phyloP scores from a whole-genome alignment of 1,139 yeast species.

The Suhomyces maxii region DNA sequence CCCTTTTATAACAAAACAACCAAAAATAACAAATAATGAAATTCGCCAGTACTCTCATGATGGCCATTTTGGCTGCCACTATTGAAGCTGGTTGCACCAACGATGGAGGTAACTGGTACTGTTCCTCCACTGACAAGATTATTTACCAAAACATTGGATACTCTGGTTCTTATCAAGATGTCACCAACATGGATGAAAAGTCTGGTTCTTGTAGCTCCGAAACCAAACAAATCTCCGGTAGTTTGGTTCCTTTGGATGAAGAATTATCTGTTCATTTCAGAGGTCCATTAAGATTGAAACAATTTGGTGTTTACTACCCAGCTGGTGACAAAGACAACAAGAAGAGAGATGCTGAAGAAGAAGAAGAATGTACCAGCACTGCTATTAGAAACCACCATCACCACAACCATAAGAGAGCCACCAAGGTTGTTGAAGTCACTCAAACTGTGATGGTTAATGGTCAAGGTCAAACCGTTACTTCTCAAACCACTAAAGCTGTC shows the following conservation, averaged over 20 bases:
- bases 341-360: slow-evolving; percentile 31
- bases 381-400: slow-evolving; percentile 44
- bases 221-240: slow-evolving; percentile 53
- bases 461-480: slow-evolving; percentile 50
- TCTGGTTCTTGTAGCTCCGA: slow-evolving; percentile 56
- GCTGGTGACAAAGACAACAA: slow-evolving; percentile 30
- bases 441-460: slow-evolving; percentile 68
- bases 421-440: slow-evolving; percentile 68
- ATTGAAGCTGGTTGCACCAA: slow-evolving; percentile 43
- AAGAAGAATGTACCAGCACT: slow-evolving; percentile 39
- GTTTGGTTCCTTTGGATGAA: slow-evolving; percentile 65
- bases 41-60: slow-evolving; percentile 23
- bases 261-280: slow-evolving; percentile 79
- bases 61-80: slow-evolving; percentile 29
- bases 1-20: neutral
- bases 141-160: slow-evolving; percentile 69
- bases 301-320: slow-evolving; percentile 65
- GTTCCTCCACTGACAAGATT: slow-evolving; percentile 67
- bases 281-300: slow-evolving; percentile 66
- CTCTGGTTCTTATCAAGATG: slow-evolving; percentile 62
- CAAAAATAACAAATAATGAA: slow-evolving; percentile 16
- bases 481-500: slow-evolving; percentile 23
- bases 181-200: slow-evolving; percentile 50
- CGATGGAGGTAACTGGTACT: slow-evolving; percentile 78
- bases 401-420: slow-evolving; percentile 64